A percentile compares a stretch with the other conserved stretches of the same genome.
These are phyloP conservation scores for Starmera pachycereana DNA, from an alignment of 805 yeast species.

Conservation along the genomic window DNA sequence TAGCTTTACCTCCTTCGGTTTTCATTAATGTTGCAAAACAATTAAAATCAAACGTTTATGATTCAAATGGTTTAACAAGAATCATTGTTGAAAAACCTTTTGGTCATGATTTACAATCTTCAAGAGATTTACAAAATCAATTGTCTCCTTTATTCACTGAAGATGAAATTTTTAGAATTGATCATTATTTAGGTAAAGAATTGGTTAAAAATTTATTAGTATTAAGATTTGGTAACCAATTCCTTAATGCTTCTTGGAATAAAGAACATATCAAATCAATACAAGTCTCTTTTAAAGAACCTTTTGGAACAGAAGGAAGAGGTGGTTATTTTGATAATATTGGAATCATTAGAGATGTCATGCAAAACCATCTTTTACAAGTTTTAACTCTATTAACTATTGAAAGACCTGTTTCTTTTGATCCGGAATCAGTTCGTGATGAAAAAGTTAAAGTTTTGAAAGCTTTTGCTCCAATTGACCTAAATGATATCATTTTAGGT, in stretches of 20 bases:
- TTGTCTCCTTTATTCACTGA: slow-evolving; percentile 84
- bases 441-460: slow-evolving; percentile 91
- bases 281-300: slow-evolving; percentile 91
- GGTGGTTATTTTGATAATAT: slow-evolving; percentile 95
- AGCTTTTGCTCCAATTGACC: slow-evolving; percentile 61
- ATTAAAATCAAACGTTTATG: slow-evolving; percentile 60
- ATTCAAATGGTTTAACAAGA: slow-evolving; percentile 60
- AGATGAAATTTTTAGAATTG: slow-evolving; percentile 89
- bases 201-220: slow-evolving; percentile 91
- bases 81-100: slow-evolving; percentile 95
- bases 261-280: slow-evolving; percentile 65
- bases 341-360: slow-evolving; percentile 95
- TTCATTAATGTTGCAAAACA: slow-evolving; percentile 71
- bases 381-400: slow-evolving; percentile 84
- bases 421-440: slow-evolving; percentile 89
- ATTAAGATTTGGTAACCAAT: slow-evolving; percentile 83
- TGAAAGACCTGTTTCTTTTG: slow-evolving; percentile 91
- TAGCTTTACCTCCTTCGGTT: slow-evolving; percentile 92
- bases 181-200: slow-evolving; percentile 96
- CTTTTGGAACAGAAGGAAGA: slow-evolving; percentile 98
- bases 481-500: slow-evolving; percentile 65
- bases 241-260: slow-evolving; percentile 86
- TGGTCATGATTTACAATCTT: slow-evolving; percentile 79
- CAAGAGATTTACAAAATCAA: slow-evolving; percentile 64
- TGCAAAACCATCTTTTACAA: slow-evolving; percentile 95